Percentiles rank a stretch among this genome's conserved stretches.
Conservation (phyloP, 139 green algal species). For the Chlorella sp. region DNA sequence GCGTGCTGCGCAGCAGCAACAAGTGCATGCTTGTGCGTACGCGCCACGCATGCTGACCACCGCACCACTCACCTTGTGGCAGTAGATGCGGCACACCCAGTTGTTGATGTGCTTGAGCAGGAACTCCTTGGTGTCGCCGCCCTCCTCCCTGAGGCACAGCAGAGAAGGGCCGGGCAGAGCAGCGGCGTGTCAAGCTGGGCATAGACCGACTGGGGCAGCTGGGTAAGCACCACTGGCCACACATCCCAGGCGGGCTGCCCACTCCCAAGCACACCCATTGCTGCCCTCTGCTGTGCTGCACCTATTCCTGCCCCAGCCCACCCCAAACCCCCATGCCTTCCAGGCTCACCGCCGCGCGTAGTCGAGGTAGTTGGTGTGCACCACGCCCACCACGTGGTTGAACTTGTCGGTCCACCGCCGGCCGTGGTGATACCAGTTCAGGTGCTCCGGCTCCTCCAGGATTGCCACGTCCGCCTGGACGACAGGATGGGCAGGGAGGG, state of each 20-base stretch:
- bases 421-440: conserved; percentile 99
- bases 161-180: neutral
- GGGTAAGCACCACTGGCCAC: too few relatives aligned
- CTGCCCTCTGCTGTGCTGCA: too few relatives aligned
- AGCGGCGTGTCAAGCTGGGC: neutral
- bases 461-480: conserved; percentile 93
- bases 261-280: too few relatives aligned
- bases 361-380: conserved; percentile 99
- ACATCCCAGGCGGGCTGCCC: too few relatives aligned
- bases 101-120: conserved; percentile 84
- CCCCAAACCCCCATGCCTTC: neutral
- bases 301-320: neutral
- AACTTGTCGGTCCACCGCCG: conserved; percentile 98
- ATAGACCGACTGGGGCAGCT: too few relatives aligned
- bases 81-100: conserved; percentile 84
- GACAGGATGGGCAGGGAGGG: too few relatives aligned
- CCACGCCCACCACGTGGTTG: conserved; percentile 94
- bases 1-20: too few relatives aligned
- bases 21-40: too few relatives aligned
- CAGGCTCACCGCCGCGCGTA: conserved; percentile 78
- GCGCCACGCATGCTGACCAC: too few relatives aligned
- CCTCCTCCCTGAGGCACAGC: conserved; percentile 50
- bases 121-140: conserved; percentile 55
- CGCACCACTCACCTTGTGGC: conserved; percentile 80
- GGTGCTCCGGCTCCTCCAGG: conserved; percentile 99